These are phyloP conservation scores for Glycyrrhiza uralensis DNA, from an alignment of 306 rosid species.

Conservation along the genomic window DNA sequence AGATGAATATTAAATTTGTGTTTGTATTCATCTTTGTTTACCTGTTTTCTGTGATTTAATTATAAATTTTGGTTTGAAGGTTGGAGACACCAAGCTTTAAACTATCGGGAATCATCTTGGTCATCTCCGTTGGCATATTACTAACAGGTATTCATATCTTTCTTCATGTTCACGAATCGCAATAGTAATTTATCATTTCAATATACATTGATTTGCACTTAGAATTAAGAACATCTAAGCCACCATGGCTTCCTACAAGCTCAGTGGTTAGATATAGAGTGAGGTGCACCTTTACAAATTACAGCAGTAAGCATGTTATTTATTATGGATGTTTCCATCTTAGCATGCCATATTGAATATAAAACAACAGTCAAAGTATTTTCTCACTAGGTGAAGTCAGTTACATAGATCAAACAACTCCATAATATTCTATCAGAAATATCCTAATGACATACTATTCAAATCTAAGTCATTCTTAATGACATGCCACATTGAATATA, in stretches of 20 bases:
- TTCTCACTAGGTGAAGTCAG: not conserved
- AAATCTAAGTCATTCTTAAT: not conserved
- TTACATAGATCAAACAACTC: not conserved
- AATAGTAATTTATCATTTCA: not conserved
- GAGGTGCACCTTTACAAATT: not conserved
- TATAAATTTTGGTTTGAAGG: conserved; percentile 48
- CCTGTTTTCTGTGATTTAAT: conserved; percentile 29
- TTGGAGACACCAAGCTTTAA: conserved; percentile 86
- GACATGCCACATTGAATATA: too few species aligned
- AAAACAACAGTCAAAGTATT: not conserved
- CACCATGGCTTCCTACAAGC: not conserved
- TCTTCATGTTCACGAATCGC: not conserved
- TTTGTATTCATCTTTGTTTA: not conserved
- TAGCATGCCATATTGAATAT: not conserved
- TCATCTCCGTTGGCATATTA: conserved; percentile 82
- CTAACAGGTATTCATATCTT: conserved; percentile 62
- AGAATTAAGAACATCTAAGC: not conserved
- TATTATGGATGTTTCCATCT: conserved; percentile 18
- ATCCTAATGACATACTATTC: not conserved
- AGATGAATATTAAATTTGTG: not conserved
- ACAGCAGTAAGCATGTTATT: not conserved
- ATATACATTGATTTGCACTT: conserved; percentile 17
- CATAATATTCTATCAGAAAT: not conserved
- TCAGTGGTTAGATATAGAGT: not conserved
- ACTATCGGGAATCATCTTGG: conserved; percentile 81